These are phyloP conservation scores for Chlorella variabilis DNA, from an alignment of 163 green algal genomes.

Conservation along the genomic window DNA sequence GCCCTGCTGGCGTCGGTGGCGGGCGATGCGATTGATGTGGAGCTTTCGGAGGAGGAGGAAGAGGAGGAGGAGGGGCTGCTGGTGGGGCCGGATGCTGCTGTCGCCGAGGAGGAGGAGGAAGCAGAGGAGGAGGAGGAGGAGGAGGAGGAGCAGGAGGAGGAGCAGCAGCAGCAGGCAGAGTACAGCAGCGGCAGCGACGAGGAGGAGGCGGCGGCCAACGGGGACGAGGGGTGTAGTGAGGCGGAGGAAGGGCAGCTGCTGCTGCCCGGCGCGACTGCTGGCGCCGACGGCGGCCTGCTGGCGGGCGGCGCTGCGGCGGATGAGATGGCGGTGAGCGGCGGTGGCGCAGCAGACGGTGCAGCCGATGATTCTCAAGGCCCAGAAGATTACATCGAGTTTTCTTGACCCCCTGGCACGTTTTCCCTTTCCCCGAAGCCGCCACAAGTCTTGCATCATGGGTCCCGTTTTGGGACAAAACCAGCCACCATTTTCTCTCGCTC, in stretches of 20 bases:
- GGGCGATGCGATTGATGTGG: conserved; percentile 21
- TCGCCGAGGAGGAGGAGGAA: neutral
- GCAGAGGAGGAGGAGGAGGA: neutral
- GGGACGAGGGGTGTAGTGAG: neutral
- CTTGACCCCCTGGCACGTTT: too few relatives aligned
- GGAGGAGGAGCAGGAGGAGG: neutral
- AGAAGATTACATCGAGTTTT: too few relatives aligned
- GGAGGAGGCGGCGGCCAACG: neutral
- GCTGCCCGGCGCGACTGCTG: too few relatives aligned
- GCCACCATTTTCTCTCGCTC: too few relatives aligned
- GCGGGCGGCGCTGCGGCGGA: too few relatives aligned
- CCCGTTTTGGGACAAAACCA: too few relatives aligned
- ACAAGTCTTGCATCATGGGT: too few relatives aligned
- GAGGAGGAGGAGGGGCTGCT: neutral
- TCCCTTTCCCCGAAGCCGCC: too few relatives aligned
- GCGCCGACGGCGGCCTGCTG: too few relatives aligned
- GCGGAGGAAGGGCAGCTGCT: conserved; percentile 1
- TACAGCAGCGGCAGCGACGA: neutral
- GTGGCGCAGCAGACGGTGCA: too few relatives aligned
- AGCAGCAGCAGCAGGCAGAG: neutral
- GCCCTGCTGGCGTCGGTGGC: conserved; percentile 8
- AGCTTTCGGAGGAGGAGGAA: conserved; percentile 29
- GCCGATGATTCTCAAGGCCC: too few relatives aligned
- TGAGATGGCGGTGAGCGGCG: neutral
- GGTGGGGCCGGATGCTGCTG: neutral